Base-by-base conservation (phyloP, 2,329 filamentous ascomycete species). In the Fusarium stilboides region DNA sequence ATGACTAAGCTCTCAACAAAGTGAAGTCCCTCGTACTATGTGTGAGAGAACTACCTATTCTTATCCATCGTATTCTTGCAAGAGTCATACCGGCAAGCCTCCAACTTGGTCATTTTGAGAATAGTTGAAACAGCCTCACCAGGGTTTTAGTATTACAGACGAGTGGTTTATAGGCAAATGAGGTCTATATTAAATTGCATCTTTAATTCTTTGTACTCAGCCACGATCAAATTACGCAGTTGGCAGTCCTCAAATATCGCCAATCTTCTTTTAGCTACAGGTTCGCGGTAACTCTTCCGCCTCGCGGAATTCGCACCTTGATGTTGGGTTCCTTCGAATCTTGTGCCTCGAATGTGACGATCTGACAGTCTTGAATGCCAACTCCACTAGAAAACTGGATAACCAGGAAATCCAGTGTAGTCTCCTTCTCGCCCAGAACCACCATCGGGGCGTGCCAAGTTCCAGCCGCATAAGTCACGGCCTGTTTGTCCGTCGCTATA, bases 391-490 rank as follows among this genome's bases (percentile, higher is more conserved):
- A 90, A 82, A 92, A 96, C 82, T 98, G 95, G 70, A 92, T 88
- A 3, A 98, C 95, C 7, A 97, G 88, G 79, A 98, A 98, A 77
- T 96, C 93, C 47, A 98, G 84, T 20, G 89, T 85, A 26, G 82
- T 81, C 3, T 81, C 84, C 3, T 74, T 57, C 4, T 77, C 68
- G 0, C 94, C 94, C 49, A 98, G 80, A 17, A 93, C 94, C 15
- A 94, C 92, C 95, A 99, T 98, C 1, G 96, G 96, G 65, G 95
- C 94, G 83, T 99, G 96, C 88, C 95, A 99, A 55, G 94, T 98
- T 7, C 94, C 96, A 2, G 92, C 90, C 2, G 88, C 94, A 78
- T 98, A 99, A 4, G 94, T 98, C 15, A 99, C 93, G 13, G 94
- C 94, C 82, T 97, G 94, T 24, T 87, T 85, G 4, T 89, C 90